Evolutionary conservation across 2,329 filamentous ascomycete species (phyloP).

Genomic region (Phyllosticta capitalensis): DNA sequence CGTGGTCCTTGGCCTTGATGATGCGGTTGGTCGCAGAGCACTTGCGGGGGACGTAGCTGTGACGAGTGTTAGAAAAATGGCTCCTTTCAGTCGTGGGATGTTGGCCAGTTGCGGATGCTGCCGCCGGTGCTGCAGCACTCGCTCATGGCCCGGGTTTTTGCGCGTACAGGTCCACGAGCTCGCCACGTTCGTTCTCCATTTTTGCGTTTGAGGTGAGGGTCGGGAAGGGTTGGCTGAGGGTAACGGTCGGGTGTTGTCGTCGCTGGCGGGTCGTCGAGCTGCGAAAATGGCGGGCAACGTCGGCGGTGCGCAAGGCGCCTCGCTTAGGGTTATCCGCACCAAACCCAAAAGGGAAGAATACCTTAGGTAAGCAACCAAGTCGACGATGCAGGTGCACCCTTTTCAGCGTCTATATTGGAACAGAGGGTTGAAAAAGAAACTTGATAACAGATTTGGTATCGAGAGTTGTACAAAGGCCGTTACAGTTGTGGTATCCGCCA

Average conservation of each 20-base stretch:
- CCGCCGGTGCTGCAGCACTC: conserved; percentile 24
- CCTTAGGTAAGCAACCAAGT: too few species aligned
- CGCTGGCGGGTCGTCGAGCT: conserved; percentile 9
- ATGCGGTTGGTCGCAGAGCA: conserved; percentile 99
- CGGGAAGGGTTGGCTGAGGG: conserved; percentile 3
- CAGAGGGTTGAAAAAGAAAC: not conserved
- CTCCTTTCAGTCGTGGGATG: not conserved
- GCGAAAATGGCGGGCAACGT: conserved; percentile 8
- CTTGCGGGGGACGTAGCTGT: conserved; percentile 95
- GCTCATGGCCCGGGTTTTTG: not conserved
- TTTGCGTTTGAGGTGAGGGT: conserved; percentile 31
- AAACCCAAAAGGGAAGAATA: too few species aligned
- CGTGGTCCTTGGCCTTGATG: conserved; percentile 99
- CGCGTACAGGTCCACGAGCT: conserved; percentile 88
- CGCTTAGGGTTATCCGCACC: not conserved
- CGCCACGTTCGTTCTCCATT: conserved; percentile 99
- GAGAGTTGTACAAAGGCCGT: not conserved
- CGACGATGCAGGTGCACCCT: not conserved
- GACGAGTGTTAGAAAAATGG: conserved; percentile 11
- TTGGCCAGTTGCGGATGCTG: not conserved
- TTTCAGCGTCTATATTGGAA: not conserved
- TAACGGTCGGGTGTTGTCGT: conserved; percentile 6
- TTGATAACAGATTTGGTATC: not conserved
- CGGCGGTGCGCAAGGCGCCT: conserved; percentile 5
- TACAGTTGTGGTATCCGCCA: conserved; percentile 1